Base-by-base conservation (phyloP, 768 basidiomycete genomes). In the Podaxis sp. region DNA sequence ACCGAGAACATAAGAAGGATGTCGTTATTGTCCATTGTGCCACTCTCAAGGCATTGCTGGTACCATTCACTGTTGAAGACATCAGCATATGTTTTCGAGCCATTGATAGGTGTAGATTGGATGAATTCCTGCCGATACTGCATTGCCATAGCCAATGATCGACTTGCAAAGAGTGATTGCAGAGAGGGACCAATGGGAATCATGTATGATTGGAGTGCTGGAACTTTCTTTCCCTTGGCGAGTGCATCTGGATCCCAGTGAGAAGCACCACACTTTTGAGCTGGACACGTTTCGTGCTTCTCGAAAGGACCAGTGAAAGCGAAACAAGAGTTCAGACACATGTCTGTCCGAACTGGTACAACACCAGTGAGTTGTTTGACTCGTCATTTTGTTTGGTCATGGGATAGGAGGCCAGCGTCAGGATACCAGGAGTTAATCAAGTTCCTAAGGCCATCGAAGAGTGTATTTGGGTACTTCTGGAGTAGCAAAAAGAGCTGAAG, bases 1-100 rank as follows among this genome's bases (percentile, higher is more conserved):
- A 79, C 65, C 0, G 77, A 80, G 0, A 75, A 60, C 60, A 78
- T 68, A 1, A 81, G 64, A 4, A 78, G 55, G 0, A 73, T 72
- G 41, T 80, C 74, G 54, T 68, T 63, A 1, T 50, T 37, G 1
- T 51, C 64, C 15, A 78, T 74, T 11, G 57, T 60, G 2, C 50
- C 65, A n/a, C 38, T 26, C 1, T 36, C 22, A 17, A 67, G 46
- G 33, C 37, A 37, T 11, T 37, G 48, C 0, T 50, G 28, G 30
- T 74, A 77, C 2, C 73, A 72, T 0, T 12, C 38, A 0, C 79
- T 78, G 60, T 66, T 58, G 36, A 64, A 72, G 3, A 78, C 54
- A 40, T 80, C 74, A 4, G 70, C 64, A 55, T 69, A 74, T 10
- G 10, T 41, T 13, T 41, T 41, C 40, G 12, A 6, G 10, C 10